Base-by-base conservation (phyloP, 768 basidiomycete genomes). In the Pisolithus albus region DNA sequence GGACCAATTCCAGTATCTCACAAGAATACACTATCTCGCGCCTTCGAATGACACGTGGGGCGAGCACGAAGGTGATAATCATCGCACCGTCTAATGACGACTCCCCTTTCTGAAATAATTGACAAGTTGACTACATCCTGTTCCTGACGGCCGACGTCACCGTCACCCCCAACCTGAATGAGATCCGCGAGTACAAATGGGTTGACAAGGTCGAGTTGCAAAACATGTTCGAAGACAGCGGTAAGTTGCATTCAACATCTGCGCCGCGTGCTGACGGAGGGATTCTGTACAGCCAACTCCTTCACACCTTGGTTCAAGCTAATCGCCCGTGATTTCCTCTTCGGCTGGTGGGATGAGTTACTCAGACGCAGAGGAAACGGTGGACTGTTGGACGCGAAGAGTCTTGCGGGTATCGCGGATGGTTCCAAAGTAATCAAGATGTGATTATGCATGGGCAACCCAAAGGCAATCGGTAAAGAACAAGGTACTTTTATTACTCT, bases 221-320 rank as follows among this genome's bases (percentile, higher is more conserved):
- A 64, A 78, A 74, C 15, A 95, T 99, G 92, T 98, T 99, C 65
- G 75, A 84, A 43, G 82, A 87, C 51, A 62, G 82, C 23, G 73
- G 93, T 92, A 67, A 62, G 77, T 62, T 30, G 47, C 0, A 32
- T 37, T 36, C 26, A 54, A 53, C 42, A 41, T n/a, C 18, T 47
- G 16, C 18, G 34, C 30, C 50, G 19, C 49, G 53, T 30, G 37
- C 6, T 26, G 30, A 30, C 42, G 18, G 32, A 40, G 28, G 24
- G 21, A 50, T 53, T 36, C 19, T 18, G 52, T 7, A 5, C 60
- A 95, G 92, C 70, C 51, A 90, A 90, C 66, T 81, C 79, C 2
- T 99, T 99, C 69, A 99, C 96, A 7, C 96, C 96, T 0, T 99
- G 96, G 96, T 99, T 99, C 82, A 91, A 93, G 68, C 83, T 98